A percentile compares a stretch with the other conserved stretches of the same genome.
Conservation (phyloP, 495 filamentous ascomycete species). For the Talaromyces proteolyticus region DNA sequence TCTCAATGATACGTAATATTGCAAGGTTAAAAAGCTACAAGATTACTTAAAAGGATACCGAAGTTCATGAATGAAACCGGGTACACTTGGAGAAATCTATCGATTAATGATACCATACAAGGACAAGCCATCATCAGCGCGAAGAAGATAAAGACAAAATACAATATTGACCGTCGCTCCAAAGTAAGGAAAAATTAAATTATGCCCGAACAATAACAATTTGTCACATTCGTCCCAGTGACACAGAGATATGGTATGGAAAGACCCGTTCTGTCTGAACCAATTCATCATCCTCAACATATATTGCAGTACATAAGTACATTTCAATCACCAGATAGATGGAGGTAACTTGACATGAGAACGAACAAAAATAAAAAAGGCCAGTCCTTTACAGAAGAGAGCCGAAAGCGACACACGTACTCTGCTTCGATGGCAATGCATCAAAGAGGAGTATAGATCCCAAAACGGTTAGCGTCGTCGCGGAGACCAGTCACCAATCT, state of each 20-base stretch:
- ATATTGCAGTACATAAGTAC: not conserved
- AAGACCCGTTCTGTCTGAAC: not conserved
- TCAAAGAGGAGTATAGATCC: no score
- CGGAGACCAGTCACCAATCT: no score
- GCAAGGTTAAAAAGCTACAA: no score
- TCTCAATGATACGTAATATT: no score
- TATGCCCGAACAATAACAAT: not conserved
- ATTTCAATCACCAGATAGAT: not conserved
- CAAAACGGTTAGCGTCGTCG: no score
- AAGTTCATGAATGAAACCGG: no score
- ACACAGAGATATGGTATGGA: not conserved
- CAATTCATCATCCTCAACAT: not conserved
- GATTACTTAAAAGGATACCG: no score
- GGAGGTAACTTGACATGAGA: constrained; percentile 3
- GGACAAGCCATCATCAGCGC: not conserved
- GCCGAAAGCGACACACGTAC: constrained; percentile 46
- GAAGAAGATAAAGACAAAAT: not conserved
- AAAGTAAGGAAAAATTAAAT: not conserved
- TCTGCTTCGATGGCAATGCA: no score
- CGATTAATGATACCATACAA: not conserved
- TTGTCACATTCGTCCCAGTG: not conserved
- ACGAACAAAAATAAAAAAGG: not conserved
- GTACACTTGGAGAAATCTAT: not conserved
- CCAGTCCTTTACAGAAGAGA: constrained; percentile 38
- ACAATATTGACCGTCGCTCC: not conserved